Conservation (phyloP, 371 early-diverging fungal species). For the Catenaria anguillulae region DNA sequence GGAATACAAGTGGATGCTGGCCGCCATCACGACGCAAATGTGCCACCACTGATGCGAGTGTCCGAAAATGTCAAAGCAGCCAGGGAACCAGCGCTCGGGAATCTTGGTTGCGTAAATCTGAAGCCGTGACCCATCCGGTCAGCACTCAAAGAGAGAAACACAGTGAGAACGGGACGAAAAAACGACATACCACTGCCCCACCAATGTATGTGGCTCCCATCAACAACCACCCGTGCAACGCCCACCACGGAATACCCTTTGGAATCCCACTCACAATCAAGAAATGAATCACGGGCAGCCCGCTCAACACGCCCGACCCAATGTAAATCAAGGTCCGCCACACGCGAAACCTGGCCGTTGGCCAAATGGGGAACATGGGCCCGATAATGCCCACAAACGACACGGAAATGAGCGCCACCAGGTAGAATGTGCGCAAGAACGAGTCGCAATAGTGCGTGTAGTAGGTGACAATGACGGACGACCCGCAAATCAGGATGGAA, state of each 20-base stretch:
- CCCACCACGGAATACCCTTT: not conserved
- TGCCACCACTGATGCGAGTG: constrained; percentile 74
- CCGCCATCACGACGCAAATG: constrained; percentile 49
- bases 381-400: constrained; percentile 11
- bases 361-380: constrained; percentile 9
- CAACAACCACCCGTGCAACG: not conserved
- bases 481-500: constrained; percentile 12
- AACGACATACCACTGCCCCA: constrained; percentile 11
- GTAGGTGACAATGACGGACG: constrained; percentile 9
- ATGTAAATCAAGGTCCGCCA: constrained; percentile 8
- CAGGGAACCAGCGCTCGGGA: constrained; percentile 58
- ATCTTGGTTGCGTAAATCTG: constrained; percentile 48
- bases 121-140: too few species aligned
- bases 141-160: not conserved
- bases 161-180: too few species aligned
- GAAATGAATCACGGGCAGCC: constrained; percentile 6
- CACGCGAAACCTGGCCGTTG: constrained; percentile 8
- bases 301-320: constrained; percentile 1
- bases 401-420: not conserved
- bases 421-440: constrained; percentile 4
- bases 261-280: not conserved
- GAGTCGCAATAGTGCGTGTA: constrained; percentile 13
- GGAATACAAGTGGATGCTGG: constrained; percentile 31
- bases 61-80: constrained; percentile 51
- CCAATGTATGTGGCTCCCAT: constrained; percentile 9